Conservation (phyloP, 208 protist species). For the Crithidia bombi region DNA sequence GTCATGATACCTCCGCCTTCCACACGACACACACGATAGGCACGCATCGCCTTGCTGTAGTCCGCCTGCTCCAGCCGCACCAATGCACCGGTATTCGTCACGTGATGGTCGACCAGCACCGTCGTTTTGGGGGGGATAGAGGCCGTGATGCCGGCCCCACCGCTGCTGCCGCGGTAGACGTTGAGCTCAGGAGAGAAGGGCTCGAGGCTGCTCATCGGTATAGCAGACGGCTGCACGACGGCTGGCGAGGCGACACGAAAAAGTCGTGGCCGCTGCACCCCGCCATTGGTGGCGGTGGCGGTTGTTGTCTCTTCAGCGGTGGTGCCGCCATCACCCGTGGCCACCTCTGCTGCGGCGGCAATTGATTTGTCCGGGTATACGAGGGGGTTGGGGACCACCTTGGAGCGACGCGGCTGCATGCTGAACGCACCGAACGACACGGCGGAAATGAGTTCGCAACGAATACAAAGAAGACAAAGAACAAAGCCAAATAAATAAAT, state of each 20-base stretch:
- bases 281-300: background rate
- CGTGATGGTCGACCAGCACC: conserved; percentile 49
- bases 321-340: background rate
- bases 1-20: too few relatives aligned
- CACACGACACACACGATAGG: conserved; percentile 66
- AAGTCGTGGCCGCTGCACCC: conserved; percentile 1
- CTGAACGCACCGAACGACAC: too few relatives aligned
- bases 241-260: conserved; percentile 17
- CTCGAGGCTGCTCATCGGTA: conserved; percentile 7
- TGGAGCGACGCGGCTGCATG: conserved; percentile 34
- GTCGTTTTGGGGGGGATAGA: conserved; percentile 28
- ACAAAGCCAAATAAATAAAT: background rate
- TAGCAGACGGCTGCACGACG: background rate
- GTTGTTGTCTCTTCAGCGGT: background rate
- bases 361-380: conserved; percentile 13
- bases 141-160: background rate
- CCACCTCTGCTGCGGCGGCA: background rate
- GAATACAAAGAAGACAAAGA: conserved; percentile 6
- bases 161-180: conserved; percentile 17
- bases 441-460: background rate
- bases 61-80: conserved; percentile 67
- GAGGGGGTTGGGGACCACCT: conserved; percentile 28
- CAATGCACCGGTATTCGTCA: conserved; percentile 62
- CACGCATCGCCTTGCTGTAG: conserved; percentile 79
- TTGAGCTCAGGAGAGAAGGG: conserved; percentile 17